Evolutionary conservation across 2,329 filamentous ascomycete genomes (phyloP), one percentile per base, ranked within the genome.

Genomic region (Hymenoscyphus albidus): DNA sequence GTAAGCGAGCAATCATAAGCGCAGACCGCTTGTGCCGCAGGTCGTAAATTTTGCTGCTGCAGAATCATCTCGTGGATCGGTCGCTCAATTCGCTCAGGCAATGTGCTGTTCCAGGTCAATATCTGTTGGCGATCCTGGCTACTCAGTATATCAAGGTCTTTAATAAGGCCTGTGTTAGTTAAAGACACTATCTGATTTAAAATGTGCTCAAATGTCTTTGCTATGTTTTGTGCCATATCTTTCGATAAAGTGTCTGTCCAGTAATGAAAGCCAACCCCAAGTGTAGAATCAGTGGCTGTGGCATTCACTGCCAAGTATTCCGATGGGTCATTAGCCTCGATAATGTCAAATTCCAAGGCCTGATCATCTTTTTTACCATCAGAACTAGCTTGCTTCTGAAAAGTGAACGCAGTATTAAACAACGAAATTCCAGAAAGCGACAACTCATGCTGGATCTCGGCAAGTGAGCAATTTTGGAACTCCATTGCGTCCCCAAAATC

Each of bases 331-430:
- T 77, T 69, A 35, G 73, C 74, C 60, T 74, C 71, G 51, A 74
- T 67, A 4, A 73, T 64, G 9, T 75, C 70, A 58, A 78, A 77
- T 0, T 70, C 69, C 22, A 78, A 63, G 2, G 75, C 72, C 61
- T 31, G n/a, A n/a, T 48, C 32, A 22, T 27, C 22, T 14, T 18
- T 18, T 58, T 13, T 44, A n/a, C 16, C 27, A 22, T 16, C 40
- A 7, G 39, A 13, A n/a, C 5, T 35, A 76, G 78, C 18, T 10
- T 44, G 61, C 5, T 59, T 67, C 40, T 79, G 78, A 40, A 79
- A 78, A 1, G 78, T 78, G 6, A 79, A 70, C 0, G 75, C 77
- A 2, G 78, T 79, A 65, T 80, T 79, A 67, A 80, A 80, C 1
- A 80, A 71, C 7, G 74, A 64, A 55, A 75, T 72, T 16, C 76